Evolutionary conservation across 345 rosid species (phyloP).

Genomic region (Citropsis articulata): DNA sequence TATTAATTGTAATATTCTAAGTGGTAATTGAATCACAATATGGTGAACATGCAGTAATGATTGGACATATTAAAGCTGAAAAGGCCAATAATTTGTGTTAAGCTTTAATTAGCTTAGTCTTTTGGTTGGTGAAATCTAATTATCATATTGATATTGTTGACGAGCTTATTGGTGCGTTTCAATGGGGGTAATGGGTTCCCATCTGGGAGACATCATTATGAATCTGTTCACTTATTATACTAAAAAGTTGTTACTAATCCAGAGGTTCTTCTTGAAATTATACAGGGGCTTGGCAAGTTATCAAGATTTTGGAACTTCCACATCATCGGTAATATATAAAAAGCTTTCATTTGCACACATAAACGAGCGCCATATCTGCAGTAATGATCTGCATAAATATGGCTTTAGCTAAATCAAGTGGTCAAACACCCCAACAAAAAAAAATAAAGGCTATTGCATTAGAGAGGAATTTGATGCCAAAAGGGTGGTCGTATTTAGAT

Average conservation of each 20-base stretch:
- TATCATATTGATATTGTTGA: neutral
- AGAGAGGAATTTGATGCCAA: too few relatives aligned
- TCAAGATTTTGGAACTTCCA: neutral
- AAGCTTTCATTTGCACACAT: neutral
- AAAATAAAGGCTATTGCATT: too few relatives aligned
- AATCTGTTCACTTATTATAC: neutral
- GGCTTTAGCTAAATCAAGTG: neutral
- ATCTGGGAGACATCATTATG: conserved; percentile 14
- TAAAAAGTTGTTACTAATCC: neutral
- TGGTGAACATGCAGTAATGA: conserved; percentile 10
- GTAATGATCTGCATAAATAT: neutral
- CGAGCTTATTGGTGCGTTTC: neutral
- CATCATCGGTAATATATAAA: neutral
- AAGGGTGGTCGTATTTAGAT: too few relatives aligned
- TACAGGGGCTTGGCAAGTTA: neutral
- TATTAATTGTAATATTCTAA: neutral
- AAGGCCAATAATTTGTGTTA: neutral
- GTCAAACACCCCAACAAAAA: too few relatives aligned
- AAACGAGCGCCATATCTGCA: neutral
- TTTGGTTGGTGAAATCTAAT: neutral
- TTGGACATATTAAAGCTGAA: neutral
- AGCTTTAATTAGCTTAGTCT: neutral
- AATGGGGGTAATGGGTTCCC: neutral
- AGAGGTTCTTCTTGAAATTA: neutral
- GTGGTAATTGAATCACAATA: neutral